Conservation (phyloP, 176 grass and related monocot genomes). For the Tillandsia leiboldiana region DNA sequence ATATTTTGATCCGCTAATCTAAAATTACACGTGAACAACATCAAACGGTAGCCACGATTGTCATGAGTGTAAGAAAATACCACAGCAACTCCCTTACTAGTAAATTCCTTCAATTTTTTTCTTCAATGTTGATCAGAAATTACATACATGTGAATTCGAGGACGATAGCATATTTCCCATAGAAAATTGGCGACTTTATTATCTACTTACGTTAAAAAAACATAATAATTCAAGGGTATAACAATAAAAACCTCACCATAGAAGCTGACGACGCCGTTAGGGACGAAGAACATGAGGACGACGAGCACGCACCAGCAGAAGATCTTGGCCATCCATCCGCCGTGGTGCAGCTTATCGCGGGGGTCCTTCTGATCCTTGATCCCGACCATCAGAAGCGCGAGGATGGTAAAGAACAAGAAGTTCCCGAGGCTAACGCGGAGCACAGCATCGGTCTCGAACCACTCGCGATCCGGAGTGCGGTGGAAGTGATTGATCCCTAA, state of each 20-base stretch:
- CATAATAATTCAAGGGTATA: too few relatives aligned
- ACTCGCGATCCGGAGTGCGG: conserved; percentile 89
- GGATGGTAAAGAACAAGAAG: conserved; percentile 95
- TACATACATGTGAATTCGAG: too few relatives aligned
- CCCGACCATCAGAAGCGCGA: conserved; percentile 80
- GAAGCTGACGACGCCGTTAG: conserved; percentile 83
- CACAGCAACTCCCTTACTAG: too few relatives aligned
- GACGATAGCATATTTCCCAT: neutral
- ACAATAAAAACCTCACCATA: conserved; percentile 41
- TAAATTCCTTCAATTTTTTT: too few relatives aligned
- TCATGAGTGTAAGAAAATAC: too few relatives aligned
- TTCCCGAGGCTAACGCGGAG: conserved; percentile 95
- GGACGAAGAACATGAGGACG: conserved; percentile 96
- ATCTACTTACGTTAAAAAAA: too few relatives aligned
- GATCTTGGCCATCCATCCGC: conserved; percentile 94
- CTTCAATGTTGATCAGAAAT: too few relatives aligned
- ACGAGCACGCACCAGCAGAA: conserved; percentile 85
- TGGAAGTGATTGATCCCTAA: conserved; percentile 98
- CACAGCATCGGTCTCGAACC: conserved; percentile 98
- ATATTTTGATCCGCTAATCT: too few relatives aligned
- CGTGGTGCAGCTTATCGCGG: conserved; percentile 88
- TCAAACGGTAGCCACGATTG: too few relatives aligned
- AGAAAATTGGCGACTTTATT: neutral
- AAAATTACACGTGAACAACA: too few relatives aligned
- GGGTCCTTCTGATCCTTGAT: conserved; percentile 99